A percentile compares a stretch with the other conserved stretches of the same genome.
phyloP scores from a whole-genome alignment of 2,329 filamentous ascomycete genomes.

The Colletotrichum aenigma region DNA sequence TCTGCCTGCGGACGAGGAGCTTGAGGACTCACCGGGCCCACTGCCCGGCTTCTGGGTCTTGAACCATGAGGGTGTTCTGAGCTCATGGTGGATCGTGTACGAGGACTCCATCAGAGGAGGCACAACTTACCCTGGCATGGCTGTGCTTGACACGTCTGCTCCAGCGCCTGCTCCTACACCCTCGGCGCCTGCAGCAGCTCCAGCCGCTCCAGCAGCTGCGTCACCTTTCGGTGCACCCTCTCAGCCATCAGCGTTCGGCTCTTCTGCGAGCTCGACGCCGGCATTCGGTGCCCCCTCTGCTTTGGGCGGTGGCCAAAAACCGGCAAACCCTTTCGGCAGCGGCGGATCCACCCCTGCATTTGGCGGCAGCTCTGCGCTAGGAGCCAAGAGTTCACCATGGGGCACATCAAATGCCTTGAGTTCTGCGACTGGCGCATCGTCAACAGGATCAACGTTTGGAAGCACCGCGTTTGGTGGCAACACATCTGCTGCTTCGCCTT shows the following conservation, averaged over 20 bases:
- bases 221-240: conserved; percentile 32
- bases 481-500: conserved; percentile 44
- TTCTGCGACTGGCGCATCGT: conserved; percentile 21
- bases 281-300: conserved; percentile 28
- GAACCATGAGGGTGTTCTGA: conserved; percentile 86
- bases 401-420: conserved; percentile 25
- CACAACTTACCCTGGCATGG: conserved; percentile 74
- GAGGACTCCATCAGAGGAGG: conserved; percentile 80
- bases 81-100: conserved; percentile 92
- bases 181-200: conserved; percentile 27
- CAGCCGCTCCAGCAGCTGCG: conserved; percentile 26
- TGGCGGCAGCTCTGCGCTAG: conserved; percentile 52
- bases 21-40: conserved; percentile 79
- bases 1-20: conserved; percentile 76
- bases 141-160: conserved; percentile 34
- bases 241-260: conserved; percentile 14
- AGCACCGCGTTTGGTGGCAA: conserved; percentile 47
- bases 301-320: conserved; percentile 39
- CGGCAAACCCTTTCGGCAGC: conserved; percentile 22
- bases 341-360: conserved; percentile 43
- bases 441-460: conserved; percentile 44
- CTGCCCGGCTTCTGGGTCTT: conserved; percentile 84
- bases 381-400: conserved; percentile 59
- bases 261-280: conserved; percentile 20
- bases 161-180: conserved; percentile 26